Evolutionary conservation across 768 basidiomycete genomes (phyloP).

Genomic region (Fistulinella prunicolor): DNA sequence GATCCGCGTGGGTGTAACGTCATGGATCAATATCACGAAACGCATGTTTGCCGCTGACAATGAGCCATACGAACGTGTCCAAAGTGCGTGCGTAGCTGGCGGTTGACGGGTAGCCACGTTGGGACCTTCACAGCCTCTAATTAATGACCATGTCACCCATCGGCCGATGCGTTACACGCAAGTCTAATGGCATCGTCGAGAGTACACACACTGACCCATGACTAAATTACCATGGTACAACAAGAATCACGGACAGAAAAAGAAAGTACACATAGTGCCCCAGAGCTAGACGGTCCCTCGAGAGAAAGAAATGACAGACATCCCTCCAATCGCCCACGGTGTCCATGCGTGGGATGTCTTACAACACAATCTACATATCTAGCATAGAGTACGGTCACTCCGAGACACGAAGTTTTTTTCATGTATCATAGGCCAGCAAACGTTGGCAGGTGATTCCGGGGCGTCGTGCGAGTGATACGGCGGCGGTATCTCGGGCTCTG

Average conservation of each 20-base stretch:
- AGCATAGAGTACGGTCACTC: conserved; percentile 14
- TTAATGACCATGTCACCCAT: too few species aligned
- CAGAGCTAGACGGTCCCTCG: conserved; percentile 8
- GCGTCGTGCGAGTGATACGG: conserved; percentile 3
- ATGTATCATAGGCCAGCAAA: conserved; percentile 1
- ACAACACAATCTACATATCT: conserved; percentile 25
- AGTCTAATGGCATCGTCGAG: not conserved
- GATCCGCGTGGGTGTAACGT: conserved; percentile 2
- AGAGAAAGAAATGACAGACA: conserved; percentile 11
- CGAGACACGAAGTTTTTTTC: conserved; percentile 6
- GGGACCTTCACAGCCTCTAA: not conserved
- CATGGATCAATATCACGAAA: not conserved
- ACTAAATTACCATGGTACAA: conserved; percentile 13
- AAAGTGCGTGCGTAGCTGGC: not conserved
- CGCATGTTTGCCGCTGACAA: not conserved
- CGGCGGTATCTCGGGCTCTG: conserved; percentile 11
- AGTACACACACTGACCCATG: too few species aligned
- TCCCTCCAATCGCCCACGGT: conserved; percentile 5
- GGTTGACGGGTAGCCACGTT: too few species aligned
- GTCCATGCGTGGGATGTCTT: conserved; percentile 6
- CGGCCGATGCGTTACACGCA: not conserved
- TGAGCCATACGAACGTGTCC: not conserved
- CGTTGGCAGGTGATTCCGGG: conserved; percentile 5
- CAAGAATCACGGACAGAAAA: conserved; percentile 5
- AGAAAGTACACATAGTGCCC: conserved; percentile 9